Conservation (phyloP, 441 rosid genomes). For the Erodium texanum region DNA sequence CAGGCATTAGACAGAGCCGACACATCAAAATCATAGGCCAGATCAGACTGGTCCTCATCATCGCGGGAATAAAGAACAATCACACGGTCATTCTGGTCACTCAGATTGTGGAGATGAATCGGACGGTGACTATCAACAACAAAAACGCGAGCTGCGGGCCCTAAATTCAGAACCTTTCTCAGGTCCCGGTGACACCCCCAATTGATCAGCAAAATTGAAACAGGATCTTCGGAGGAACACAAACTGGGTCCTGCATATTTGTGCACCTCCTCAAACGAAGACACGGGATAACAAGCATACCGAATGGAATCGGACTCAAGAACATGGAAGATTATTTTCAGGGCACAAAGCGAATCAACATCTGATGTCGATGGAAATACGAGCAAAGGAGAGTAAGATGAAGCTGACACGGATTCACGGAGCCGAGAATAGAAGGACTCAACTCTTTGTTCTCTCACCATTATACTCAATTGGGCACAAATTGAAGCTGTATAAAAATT, state of each 20-base stretch:
- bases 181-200: constrained; percentile 96
- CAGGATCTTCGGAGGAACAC: constrained; percentile 39
- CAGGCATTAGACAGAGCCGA: constrained; percentile 58
- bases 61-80: constrained; percentile 70
- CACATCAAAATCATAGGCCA: constrained; percentile 71
- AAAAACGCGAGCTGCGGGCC: constrained; percentile 53
- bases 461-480: constrained; percentile 14
- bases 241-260: constrained; percentile 52
- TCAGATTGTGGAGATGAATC: constrained; percentile 77
- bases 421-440: constrained; percentile 66
- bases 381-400: constrained; percentile 52
- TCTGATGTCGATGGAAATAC: constrained; percentile 88
- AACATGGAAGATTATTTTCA: constrained; percentile 64
- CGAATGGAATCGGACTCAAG: constrained; percentile 85
- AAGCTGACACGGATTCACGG: constrained; percentile 51
- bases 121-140: constrained; percentile 90
- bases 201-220: constrained; percentile 56
- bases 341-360: constrained; percentile 78
- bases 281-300: constrained; percentile 87
- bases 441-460: constrained; percentile 71
- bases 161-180: constrained; percentile 41
- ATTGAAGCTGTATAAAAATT: neutral
- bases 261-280: constrained; percentile 70
- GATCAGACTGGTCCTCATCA: constrained; percentile 75
- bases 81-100: constrained; percentile 62